phyloP scores from a whole-genome alignment of 371 early-diverging fungal species.

The Mortierella sp. region DNA sequence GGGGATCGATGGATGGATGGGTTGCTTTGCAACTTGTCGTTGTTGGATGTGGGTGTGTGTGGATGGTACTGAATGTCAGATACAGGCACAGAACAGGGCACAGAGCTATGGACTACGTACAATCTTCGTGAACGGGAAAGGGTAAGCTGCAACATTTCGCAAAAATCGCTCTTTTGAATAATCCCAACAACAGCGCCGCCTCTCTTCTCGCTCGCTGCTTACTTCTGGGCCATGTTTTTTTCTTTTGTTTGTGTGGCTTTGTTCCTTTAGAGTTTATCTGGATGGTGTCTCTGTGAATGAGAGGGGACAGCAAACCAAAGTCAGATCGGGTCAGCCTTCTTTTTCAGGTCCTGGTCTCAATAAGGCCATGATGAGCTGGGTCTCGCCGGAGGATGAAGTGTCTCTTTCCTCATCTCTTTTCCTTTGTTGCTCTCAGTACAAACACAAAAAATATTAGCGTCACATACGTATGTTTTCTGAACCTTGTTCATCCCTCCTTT shows the following conservation, averaged over 20 bases:
- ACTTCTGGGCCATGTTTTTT: background rate
- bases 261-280: background rate
- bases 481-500: slow-evolving; percentile 8
- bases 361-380: background rate
- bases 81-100: slow-evolving; percentile 11
- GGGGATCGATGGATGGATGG: slow-evolving; percentile 9
- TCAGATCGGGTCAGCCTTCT: background rate
- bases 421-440: slow-evolving; percentile 10
- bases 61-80: too few species aligned
- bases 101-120: slow-evolving; percentile 34
- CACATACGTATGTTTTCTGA: slow-evolving; percentile 1
- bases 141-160: slow-evolving; percentile 14
- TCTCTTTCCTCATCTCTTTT: background rate
- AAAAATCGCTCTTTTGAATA: slow-evolving; percentile 12
- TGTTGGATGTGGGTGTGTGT: too few species aligned
- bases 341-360: background rate
- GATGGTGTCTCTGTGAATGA: background rate
- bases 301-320: background rate
- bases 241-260: slow-evolving; percentile 14
- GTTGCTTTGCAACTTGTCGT: too few species aligned
- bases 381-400: background rate
- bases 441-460: background rate
- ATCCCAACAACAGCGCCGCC: background rate
- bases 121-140: slow-evolving; percentile 56
- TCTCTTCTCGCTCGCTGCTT: background rate